Conservation (phyloP, 371 early-diverging fungal species). For the Mucor indicus region DNA sequence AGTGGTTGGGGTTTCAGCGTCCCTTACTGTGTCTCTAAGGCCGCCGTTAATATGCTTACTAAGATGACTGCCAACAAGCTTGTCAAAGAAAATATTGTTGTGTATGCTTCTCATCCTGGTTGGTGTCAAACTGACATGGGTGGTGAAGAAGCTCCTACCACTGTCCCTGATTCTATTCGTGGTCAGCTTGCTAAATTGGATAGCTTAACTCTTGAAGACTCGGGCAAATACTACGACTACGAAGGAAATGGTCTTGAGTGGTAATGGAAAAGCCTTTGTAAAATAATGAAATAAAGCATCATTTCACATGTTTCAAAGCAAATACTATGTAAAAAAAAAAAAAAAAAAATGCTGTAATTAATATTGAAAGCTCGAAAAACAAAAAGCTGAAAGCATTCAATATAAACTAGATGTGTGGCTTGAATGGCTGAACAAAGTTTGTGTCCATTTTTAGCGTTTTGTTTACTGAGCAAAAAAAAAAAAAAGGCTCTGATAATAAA, state of each 20-base stretch:
- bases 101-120: constrained; percentile 21
- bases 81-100: constrained; percentile 15
- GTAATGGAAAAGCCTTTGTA: constrained; percentile 15
- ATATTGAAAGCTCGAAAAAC: no score
- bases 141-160: constrained; percentile 2
- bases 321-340: no score
- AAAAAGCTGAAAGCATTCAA: no score
- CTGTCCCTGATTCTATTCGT: constrained; percentile 5
- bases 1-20: not conserved
- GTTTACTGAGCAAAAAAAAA: no score
- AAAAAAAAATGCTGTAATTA: no score
- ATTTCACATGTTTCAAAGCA: no score
- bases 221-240: constrained; percentile 11
- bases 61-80: constrained; percentile 9
- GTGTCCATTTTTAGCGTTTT: no score
- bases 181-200: constrained; percentile 9
- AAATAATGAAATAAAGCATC: no score
- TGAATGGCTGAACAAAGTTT: no score
- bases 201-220: constrained; percentile 1
- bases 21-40: constrained; percentile 21
- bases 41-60: constrained; percentile 20
- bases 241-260: constrained; percentile 11
- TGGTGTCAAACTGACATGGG: constrained; percentile 25
- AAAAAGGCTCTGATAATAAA: no score
- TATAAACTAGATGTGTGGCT: no score